A percentile compares a stretch with the other conserved stretches of the same genome.
Conservation (phyloP, 75 land plant species). For the Sequoia sempervirens region DNA sequence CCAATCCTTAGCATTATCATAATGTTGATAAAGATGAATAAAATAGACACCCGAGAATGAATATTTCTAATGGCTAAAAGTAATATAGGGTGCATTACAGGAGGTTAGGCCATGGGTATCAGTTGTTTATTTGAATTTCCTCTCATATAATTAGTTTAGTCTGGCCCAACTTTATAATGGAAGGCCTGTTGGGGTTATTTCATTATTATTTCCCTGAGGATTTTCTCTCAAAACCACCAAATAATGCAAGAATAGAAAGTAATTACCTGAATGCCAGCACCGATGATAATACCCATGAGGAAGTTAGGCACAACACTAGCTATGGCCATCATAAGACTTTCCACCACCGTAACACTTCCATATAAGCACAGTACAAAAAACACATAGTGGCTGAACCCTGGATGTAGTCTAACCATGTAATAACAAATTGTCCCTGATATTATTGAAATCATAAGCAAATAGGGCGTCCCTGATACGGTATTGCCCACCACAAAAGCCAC, state of each 20-base stretch:
- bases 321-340: conserved; percentile 99
- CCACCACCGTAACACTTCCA: conserved; percentile 90
- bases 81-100: no score
- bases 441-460: conserved; percentile 66
- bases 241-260: neutral
- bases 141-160: no score
- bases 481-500: conserved; percentile 86
- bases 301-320: conserved; percentile 98
- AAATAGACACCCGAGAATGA: neutral
- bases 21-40: neutral
- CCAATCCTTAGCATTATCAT: neutral
- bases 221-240: neutral
- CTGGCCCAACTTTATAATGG: no score
- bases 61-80: no score
- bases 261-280: conserved; percentile 95
- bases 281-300: conserved; percentile 96
- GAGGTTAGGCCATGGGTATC: no score
- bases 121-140: no score
- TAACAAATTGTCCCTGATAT: conserved; percentile 74
- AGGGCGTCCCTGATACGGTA: conserved; percentile 87
- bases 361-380: conserved; percentile 83
- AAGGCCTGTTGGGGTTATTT: neutral
- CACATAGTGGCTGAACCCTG: conserved; percentile 76
- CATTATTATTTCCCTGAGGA: neutral
- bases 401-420: conserved; percentile 91